Base-by-base conservation (phyloP, 1,284 basidiomycete genomes). In the Sporisorium iseilematis-ciliati region DNA sequence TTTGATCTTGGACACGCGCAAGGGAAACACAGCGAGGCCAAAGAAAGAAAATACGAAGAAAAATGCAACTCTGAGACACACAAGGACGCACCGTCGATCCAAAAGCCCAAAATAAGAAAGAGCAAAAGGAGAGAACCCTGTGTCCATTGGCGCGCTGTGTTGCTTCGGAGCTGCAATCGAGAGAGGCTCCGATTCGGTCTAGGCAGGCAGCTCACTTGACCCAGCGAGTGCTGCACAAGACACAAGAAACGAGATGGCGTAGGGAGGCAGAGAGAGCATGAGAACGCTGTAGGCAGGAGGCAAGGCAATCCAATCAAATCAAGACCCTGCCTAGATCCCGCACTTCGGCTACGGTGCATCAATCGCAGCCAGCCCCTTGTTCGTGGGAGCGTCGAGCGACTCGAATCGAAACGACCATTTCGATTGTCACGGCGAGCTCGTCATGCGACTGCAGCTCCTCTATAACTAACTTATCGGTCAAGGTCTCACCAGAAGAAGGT, bases 291-390 rank as follows among this genome's bases (percentile, higher is more conserved):
- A 38, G 14, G 35, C 14, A 38, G 35, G 42, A 35, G 50, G 65
- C 16, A 54, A 55, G 42, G 21, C 21, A 29, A 31, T 20, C 6
- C 41, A 50, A 20, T 43, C 23, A 10, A 33, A 33, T 14, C 29
- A 53, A 53, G 66, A 64, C 66, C 61, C 66, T 69, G 66, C 66
- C 43, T 68, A 18, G 38, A 62, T n/a, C 43, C 54, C 50, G 31
- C 65, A 62, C 59, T 50, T 68, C 60, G 65, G 59, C 60, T 68
- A 40, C 26, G 46, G 35, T 49, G 48, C 48, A 49, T 26, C 48
- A 49, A 14, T 29, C 5, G 29, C 20, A 5, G 26, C 26, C 10
- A 31, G 21, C 25, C 26, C 46, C 46, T 29, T 29, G 29, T 31
- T 10, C 48, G 48, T 49, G 48, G 25, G 48, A 49, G 48, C 48